These are phyloP conservation scores for Butyriboletus regius DNA, from an alignment of 1,284 basidiomycete species.

Conservation along the genomic window DNA sequence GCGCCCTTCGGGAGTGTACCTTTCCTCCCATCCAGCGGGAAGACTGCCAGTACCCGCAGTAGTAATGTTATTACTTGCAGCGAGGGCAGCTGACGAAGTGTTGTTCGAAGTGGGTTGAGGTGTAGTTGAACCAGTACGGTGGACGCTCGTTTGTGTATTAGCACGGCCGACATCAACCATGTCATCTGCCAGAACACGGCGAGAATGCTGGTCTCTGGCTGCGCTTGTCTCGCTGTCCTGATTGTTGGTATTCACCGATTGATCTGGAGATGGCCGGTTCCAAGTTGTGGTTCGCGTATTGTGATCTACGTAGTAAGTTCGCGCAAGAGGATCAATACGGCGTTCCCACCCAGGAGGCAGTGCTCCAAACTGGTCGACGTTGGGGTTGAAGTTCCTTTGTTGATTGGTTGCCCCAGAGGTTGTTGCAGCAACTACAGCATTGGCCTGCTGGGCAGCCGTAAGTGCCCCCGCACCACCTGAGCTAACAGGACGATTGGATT, in stretches of 20 bases:
- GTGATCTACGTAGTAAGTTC: constrained; percentile 90
- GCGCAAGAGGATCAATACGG: constrained; percentile 81
- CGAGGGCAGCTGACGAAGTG: constrained; percentile 36
- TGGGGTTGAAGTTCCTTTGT: constrained; percentile 75
- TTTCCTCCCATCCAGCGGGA: constrained; percentile 91
- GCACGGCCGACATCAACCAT: constrained; percentile 53
- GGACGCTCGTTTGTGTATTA: constrained; percentile 31
- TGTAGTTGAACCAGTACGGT: constrained; percentile 33
- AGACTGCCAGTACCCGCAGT: constrained; percentile 75
- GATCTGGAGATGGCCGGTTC: constrained; percentile 64
- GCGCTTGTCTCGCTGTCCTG: constrained; percentile 60
- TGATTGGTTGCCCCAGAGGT: constrained; percentile 35
- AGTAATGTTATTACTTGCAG: constrained; percentile 54
- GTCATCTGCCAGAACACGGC: constrained; percentile 73
- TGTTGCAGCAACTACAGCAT: constrained; percentile 23
- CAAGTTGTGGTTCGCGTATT: constrained; percentile 90
- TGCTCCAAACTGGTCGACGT: constrained; percentile 75
- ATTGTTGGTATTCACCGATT: constrained; percentile 46
- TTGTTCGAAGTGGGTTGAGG: constrained; percentile 29
- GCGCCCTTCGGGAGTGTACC: constrained; percentile 87
- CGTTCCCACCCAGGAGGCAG: constrained; percentile 87
- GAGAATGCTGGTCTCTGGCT: constrained; percentile 71
- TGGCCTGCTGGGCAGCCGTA: constrained; percentile 16
- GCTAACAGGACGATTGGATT: constrained; percentile 26
- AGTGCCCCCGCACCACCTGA: constrained; percentile 14